A percentile compares a stretch with the other conserved stretches of the same genome.
Conservation (phyloP, 2,329 filamentous ascomycete species). For the Verticillium alfalfae region DNA sequence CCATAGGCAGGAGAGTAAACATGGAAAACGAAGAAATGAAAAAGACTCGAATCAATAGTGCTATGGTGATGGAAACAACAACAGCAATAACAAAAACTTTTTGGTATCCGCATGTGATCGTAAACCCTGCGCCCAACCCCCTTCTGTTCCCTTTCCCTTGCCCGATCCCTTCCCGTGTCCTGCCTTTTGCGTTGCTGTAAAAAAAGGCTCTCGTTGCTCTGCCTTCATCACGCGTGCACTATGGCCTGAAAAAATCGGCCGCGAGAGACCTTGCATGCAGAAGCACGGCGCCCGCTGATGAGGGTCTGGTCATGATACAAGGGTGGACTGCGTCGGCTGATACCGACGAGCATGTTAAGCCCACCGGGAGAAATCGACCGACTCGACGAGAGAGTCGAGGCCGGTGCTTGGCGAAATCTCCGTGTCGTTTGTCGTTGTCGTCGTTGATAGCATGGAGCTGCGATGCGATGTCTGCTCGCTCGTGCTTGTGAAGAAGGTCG, state of each 20-base stretch:
- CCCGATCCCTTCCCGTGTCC: neutral
- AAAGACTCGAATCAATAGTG: constrained; percentile 10
- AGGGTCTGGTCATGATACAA: neutral
- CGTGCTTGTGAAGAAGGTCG: constrained; percentile 56
- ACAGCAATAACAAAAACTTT: neutral
- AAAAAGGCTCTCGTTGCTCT: constrained; percentile 7
- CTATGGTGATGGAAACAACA: neutral
- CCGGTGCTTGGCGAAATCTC: constrained; percentile 33
- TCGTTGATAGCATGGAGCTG: constrained; percentile 49
- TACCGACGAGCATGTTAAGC: constrained; percentile 15
- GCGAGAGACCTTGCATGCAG: neutral
- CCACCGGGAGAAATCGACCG: constrained; percentile 34
- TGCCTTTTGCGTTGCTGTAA: neutral
- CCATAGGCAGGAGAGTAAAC: neutral
- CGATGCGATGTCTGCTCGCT: constrained; percentile 54
- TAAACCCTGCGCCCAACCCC: neutral
- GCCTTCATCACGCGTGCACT: neutral
- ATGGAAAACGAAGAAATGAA: constrained; percentile 5
- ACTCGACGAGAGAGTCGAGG: constrained; percentile 25
- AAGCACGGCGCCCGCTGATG: neutral
- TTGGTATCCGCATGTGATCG: neutral
- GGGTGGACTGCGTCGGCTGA: neutral
- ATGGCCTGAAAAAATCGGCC: neutral
- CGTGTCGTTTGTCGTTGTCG: constrained; percentile 48
- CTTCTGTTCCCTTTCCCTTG: neutral